Base-by-base conservation (phyloP, 148 eudicot genomes). In the Persicaria maculosa region DNA sequence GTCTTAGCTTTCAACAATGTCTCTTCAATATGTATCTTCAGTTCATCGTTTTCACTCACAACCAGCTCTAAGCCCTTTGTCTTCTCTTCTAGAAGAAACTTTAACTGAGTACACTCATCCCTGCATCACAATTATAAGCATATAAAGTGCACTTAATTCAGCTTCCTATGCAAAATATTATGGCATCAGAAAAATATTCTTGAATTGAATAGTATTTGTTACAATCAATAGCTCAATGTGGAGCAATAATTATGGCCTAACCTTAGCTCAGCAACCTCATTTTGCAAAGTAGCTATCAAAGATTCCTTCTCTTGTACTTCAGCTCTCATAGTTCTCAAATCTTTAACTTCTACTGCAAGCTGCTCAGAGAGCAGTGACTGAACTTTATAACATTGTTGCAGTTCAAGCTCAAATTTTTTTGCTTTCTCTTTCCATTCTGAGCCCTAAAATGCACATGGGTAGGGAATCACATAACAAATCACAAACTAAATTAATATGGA, bases 391-490 rank as follows among this genome's bases (percentile, higher is more conserved):
- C 94, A 92, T 78, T 95, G 99, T 83, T 92, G 99, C 81, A 95
- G 93, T 85, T 95, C 97, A 74, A 80, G 47, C 77, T 95, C 99
- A 74, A 95, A 81, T 65, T 85, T 87, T 84, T 95, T 97, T 71
- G 97, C 97, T 76, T 92, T 95, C 73, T 95, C 97, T 77, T 95
- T 90, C 99, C 97, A 92, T 82, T 90, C 97, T 67, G 96, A 86
- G 72, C 97, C 97, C 99, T 95, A 77, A 74, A 75, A 83, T 31
- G 40, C 9, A 11, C 46, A 65, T 31, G 15, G 70, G 70, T 65
- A 65, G 6, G 20, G 8, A 14, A 14, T 65, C 45, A 40, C n/a
- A 65, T 65, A 36, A 65, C 12, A 43, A 15, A 36, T 65, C 19
- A 11, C 9, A 65, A 40, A 53, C n/a, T 20, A 19, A 19, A 58